phyloP scores from a whole-genome alignment of 148 eudicot genomes.

The Silene conica region DNA sequence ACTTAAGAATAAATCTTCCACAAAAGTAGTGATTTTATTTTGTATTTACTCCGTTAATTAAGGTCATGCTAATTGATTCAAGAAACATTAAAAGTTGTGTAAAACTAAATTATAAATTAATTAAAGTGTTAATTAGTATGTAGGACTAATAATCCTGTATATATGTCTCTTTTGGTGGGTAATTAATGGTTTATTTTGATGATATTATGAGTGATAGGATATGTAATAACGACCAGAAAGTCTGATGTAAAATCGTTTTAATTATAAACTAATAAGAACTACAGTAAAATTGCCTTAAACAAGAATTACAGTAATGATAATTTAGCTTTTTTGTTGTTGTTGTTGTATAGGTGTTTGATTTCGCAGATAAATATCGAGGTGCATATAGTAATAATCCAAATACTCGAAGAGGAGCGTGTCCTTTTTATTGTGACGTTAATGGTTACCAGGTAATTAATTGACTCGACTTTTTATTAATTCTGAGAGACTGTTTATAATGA shows the following conservation, averaged over 20 bases:
- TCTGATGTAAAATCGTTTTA: too few relatives aligned
- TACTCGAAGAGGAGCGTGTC: conserved; percentile 59
- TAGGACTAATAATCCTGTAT: not conserved
- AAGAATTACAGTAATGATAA: too few relatives aligned
- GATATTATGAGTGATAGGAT: not conserved
- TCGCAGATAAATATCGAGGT: conserved; percentile 83
- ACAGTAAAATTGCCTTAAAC: too few relatives aligned
- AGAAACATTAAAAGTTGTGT: conserved; percentile 1
- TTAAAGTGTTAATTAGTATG: not conserved
- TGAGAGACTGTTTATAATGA: too few relatives aligned
- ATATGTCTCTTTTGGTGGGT: conserved; percentile 9
- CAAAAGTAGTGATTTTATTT: not conserved
- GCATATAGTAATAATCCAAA: conserved; percentile 89
- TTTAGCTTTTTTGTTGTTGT: not conserved
- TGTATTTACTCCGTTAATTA: conserved; percentile 2
- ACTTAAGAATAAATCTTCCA: not conserved
- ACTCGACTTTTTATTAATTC: not conserved
- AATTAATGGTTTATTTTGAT: conserved; percentile 11
- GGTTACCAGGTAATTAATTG: conserved; percentile 65
- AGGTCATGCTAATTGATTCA: conserved; percentile 10
- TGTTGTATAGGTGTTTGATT: conserved; percentile 64
- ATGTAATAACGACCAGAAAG: not conserved
- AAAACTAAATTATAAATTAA: not conserved
- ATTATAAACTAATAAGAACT: too few relatives aligned
- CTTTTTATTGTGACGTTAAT: conserved; percentile 80